Evolutionary conservation across 176 grass and related monocot genomes (phyloP).

Genomic region (sorghum (Sorghum bicolor)): Sorghum_bicolor_NCBIv3 NC_012870.2:68336001-68336500

Average conservation of each 20-base stretch:
- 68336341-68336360: not conserved
- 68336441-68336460: no score
- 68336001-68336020: not conserved
- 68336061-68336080: constrained; percentile 69
- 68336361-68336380: not conserved
- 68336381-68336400: not conserved
- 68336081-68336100: constrained; percentile 57
- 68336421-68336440: no score
- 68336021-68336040: constrained; percentile 50
- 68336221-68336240: constrained; percentile 9
- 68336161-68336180: not conserved
- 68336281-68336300: constrained; percentile 16
- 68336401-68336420: no score
- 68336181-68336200: constrained; percentile 12
- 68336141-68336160: not conserved
- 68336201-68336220: not conserved
- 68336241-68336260: constrained; percentile 7
- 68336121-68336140: constrained; percentile 47
- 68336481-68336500: no score
- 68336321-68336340: constrained; percentile 28
- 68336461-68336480: no score
- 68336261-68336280: not conserved
- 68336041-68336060: constrained; percentile 60
- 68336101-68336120: constrained; percentile 23
- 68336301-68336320: constrained; percentile 25